Evolutionary conservation across 352 stramenopile genomes (phyloP), one percentile per base, ranked within the genome.

Genomic region (Globisporangium middletonii): DNA sequence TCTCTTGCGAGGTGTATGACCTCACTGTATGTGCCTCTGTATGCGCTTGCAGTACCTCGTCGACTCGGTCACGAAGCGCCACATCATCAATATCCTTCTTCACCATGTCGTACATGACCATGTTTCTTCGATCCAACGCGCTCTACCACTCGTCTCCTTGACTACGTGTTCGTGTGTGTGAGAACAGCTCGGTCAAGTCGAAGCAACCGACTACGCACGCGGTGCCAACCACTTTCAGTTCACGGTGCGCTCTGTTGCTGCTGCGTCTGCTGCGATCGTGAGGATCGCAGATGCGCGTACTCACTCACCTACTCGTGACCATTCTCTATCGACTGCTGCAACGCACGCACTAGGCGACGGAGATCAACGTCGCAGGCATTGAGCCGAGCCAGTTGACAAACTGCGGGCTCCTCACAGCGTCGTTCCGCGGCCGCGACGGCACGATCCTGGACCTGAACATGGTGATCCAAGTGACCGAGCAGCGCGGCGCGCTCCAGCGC

Each of bases 361-460:
- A 83, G 59, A 90, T 96, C 59, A 80, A 88, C 68, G 67, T 94
- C 43, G 63, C 63, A 1, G 70, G 67, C 41, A 94, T 96, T 62
- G 63, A 94, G 54, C 75, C 86, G 26, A 93, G 83, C 58, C 83
- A 94, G 48, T 71, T 94, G 43, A 85, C 79, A 52, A 96, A 96
- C 68, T 96, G 86, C 63, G 85, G 86, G n/a, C 63, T 96, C 50
- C 70, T 96, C 41, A 88, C 84, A 33, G 84, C 84, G n/a, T 75
- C 83, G 3, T 88, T 96, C 56, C 88, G 85, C 59, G 65, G 84
- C 60, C 64, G 80, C 27, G 67, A 79, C 16, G 82, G 79, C 51
- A 76, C 88, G 27, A 91, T 96, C 60, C 68, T 92, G 52, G 82
- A 91, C 52, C 68, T 96, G 45, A 94, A 94, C 60, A 92, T 94